Evolutionary conservation across 2,329 filamentous ascomycete genomes (phyloP).

Genomic region (Colletotrichum coccodes): DNA sequence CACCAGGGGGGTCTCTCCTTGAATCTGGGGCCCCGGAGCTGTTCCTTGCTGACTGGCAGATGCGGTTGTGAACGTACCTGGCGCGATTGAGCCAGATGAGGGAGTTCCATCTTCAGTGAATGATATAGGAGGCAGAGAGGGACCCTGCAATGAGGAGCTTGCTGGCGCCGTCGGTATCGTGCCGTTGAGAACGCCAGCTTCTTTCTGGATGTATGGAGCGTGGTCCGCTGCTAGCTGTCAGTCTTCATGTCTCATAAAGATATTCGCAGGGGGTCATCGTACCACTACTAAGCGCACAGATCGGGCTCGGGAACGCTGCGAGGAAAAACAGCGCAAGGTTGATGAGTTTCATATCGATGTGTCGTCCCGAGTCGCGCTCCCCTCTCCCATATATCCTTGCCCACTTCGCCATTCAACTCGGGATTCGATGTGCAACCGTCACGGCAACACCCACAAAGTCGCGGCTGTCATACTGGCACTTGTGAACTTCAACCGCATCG

Average conservation of each 20-base stretch:
- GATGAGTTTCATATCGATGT: not conserved
- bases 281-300: not conserved
- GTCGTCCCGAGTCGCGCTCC: not conserved
- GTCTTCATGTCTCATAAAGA: not conserved
- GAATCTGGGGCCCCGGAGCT: not conserved
- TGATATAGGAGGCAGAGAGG: not conserved
- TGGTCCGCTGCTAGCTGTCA: slow-evolving; percentile 3
- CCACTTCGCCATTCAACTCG: not conserved
- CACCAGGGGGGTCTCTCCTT: not conserved
- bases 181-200: not conserved
- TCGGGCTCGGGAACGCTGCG: not conserved
- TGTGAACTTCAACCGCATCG: not conserved
- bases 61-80: not conserved
- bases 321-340: slow-evolving; percentile 9
- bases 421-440: not conserved
- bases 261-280: not conserved
- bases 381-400: slow-evolving; percentile 2
- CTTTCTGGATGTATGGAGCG: not conserved
- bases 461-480: not conserved
- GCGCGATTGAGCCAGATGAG: not conserved
- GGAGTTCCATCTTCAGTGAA: not conserved
- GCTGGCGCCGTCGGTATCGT: not conserved
- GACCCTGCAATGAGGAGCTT: not conserved
- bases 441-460: not conserved
- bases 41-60: not conserved